Evolutionary conservation across 805 yeast genomes (phyloP).

Genomic region (Metschnikowia noctiluminum): DNA sequence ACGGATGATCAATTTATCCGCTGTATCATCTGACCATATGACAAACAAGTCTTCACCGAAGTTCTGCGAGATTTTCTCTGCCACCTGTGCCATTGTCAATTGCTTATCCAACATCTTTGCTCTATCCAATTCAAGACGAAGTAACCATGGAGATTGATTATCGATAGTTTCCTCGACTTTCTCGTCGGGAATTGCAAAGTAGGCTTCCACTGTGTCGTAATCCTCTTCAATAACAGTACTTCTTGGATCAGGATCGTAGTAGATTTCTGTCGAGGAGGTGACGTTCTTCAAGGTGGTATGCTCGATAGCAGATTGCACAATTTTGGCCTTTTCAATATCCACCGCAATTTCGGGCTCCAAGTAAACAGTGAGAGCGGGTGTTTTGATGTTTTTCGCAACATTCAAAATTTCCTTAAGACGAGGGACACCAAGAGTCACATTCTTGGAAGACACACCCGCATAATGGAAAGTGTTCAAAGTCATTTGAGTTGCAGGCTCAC

Average conservation of each 20-base stretch:
- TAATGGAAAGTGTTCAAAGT: slow-evolving; percentile 90
- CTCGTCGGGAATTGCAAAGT: slow-evolving; percentile 96
- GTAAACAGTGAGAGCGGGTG: slow-evolving; percentile 99
- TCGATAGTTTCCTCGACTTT: slow-evolving; percentile 91
- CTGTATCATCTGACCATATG: slow-evolving; percentile 99
- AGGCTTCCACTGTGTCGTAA: slow-evolving; percentile 94
- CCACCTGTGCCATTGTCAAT: slow-evolving; percentile 96
- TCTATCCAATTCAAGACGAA: slow-evolving; percentile 95
- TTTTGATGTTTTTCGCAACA: slow-evolving; percentile 96
- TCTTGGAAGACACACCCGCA: slow-evolving; percentile 99
- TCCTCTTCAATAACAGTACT: slow-evolving; percentile 96
- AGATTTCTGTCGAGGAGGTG: slow-evolving; percentile 95
- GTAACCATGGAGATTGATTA: slow-evolving; percentile 96
- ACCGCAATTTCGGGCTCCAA: slow-evolving; percentile 73
- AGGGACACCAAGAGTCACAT: slow-evolving; percentile 97
- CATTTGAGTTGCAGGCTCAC: slow-evolving; percentile 99
- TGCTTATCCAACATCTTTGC: slow-evolving; percentile 98
- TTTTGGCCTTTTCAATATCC: slow-evolving; percentile 92
- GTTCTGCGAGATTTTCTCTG: slow-evolving; percentile 87
- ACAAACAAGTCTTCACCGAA: slow-evolving; percentile 95
- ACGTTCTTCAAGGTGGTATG: slow-evolving; percentile 94
- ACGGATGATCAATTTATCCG: slow-evolving; percentile 93
- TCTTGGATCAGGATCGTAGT: slow-evolving; percentile 97
- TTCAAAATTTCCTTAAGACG: slow-evolving; percentile 98
- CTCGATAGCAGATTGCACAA: slow-evolving; percentile 93